Base-by-base conservation (phyloP, 2,329 filamentous ascomycete genomes). In the Ceratocystis colombiana region DNA sequence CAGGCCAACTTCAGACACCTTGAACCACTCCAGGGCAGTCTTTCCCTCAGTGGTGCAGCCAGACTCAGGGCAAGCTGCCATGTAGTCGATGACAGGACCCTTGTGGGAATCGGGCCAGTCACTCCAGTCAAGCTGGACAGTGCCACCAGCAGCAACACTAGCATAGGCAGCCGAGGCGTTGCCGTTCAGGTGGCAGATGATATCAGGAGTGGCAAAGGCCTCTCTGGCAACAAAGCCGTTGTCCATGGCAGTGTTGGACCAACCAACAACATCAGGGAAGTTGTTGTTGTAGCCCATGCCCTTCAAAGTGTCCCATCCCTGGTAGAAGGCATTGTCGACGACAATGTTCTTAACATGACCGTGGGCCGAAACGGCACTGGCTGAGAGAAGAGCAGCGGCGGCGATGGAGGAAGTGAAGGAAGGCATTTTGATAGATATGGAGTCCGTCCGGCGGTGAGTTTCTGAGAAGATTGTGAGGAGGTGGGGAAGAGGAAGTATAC, bases 101-200 rank as follows among this genome's bases (percentile, higher is more conserved):
- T 85, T 79, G 76, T 89, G 80, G 65, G 78, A 80, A 8, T 80
- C 77, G n/a, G 86, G 85, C 86, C 86, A 89, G 17, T 77, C 76
- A 67, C 79, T 82, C 86, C 86, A 88, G 71, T 83, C 79, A 62
- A 88, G 74, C 67, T 81, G 76, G 70, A 88, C 73, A 7, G 77
- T 77, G 69, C 77, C 77, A 68, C 86, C 87, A 15, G 85, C 86
- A n/a, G 78, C 76, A 46, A 87, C 80, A 2, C 71, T 71, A 44
- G 77, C 75, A 20, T 75, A 75, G 65, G 75, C 73, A 48, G 73
- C 68, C 8, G 75, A 78, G 30, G 77, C 75, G 15, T 71, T 76
- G 22, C 76, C 77, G 22, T 70, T 73, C 68, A 75, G 76, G 72
- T 80, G 78, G 72, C 79, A 82, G 71, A 78, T 76, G 70, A 82